Evolutionary conservation across 495 filamentous ascomycete species (phyloP).

Genomic region (Trichoderma asperelloides): DNA sequence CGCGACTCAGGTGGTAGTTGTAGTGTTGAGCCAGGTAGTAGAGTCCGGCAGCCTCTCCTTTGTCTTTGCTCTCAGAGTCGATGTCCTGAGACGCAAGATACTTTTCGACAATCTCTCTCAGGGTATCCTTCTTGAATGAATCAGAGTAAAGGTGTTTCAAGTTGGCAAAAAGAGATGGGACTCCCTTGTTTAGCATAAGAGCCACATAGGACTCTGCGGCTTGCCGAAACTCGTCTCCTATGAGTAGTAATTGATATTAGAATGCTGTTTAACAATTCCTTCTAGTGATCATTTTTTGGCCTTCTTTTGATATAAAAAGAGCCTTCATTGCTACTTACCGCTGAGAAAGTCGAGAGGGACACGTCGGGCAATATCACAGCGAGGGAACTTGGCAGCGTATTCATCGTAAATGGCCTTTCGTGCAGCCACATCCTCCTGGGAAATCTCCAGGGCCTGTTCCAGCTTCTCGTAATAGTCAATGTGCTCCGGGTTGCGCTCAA

Average conservation of each 20-base stretch:
- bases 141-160: slow-evolving; percentile 85
- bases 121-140: slow-evolving; percentile 59
- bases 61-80: slow-evolving; percentile 31
- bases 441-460: slow-evolving; percentile 55
- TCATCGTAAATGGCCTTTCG: slow-evolving; percentile 69
- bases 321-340: slow-evolving; percentile 38
- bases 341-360: slow-evolving; percentile 85
- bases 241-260: not conserved
- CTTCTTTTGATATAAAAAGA: not conserved
- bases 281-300: slow-evolving; percentile 11
- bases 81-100: slow-evolving; percentile 38
- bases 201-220: slow-evolving; percentile 74
- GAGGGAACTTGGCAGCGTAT: slow-evolving; percentile 69
- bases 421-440: slow-evolving; percentile 48
- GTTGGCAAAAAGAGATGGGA: slow-evolving; percentile 92
- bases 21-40: slow-evolving; percentile 97
- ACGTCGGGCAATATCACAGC: slow-evolving; percentile 75
- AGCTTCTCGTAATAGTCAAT: slow-evolving; percentile 76
- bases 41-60: slow-evolving; percentile 66
- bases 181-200: slow-evolving; percentile 87
- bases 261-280: not conserved
- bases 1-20: slow-evolving; percentile 80
- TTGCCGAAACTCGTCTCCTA: slow-evolving; percentile 69
- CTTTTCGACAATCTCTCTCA: slow-evolving; percentile 69
- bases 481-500: slow-evolving; percentile 84